Evolutionary conservation across 768 basidiomycete genomes (phyloP), one percentile per base, ranked within the genome.

Genomic region (Mycena amicta): DNA sequence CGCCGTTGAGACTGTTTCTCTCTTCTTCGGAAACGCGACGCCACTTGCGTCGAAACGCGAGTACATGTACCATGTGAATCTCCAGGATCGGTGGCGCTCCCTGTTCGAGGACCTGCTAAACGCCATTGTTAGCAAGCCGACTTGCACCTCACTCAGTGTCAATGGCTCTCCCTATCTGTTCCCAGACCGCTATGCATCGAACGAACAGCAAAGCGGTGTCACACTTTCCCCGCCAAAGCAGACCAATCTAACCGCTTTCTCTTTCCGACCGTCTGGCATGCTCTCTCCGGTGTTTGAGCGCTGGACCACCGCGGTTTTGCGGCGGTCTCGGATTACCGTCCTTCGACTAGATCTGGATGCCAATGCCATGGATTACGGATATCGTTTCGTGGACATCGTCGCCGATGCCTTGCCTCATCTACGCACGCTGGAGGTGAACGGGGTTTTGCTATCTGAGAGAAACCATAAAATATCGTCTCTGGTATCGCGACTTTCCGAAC

Each of bases 201-300:
- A 54, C 13, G 39, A 54, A 26, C 25, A 18, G 25, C 8, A 23
- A 23, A 37, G 39, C 16, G 6, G 4, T 15, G 41, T 54, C 3
- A 11, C 15, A 3, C 25, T 54, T 6, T 3, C 16, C 15, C 53
- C 28, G 12, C 53, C 53, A 15, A 5, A 3, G 16, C 11, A 12
- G 25, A 41, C 41, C 6, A 27, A 43, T 5, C 11, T 54, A 5
- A 54, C 26, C 2, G 2, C 16, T 5, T 43, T 54, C 39, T 25
- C 40, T 3, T 54, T 54, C 40, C 22, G 43, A 25, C 53, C 53
- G 8, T 3, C 40, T 31, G 41, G 25, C 11, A 15, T 54, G 18
- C 28, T 54, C 5, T 54, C 53, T 3, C 53, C 53, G 5, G 22
- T 54, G n/a, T 54, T 54, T 20, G 27, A 43, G 27, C 53, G 39